Base-by-base conservation (phyloP, 1,139 yeast genomes). In the Protomyces macrosporus region DNA sequence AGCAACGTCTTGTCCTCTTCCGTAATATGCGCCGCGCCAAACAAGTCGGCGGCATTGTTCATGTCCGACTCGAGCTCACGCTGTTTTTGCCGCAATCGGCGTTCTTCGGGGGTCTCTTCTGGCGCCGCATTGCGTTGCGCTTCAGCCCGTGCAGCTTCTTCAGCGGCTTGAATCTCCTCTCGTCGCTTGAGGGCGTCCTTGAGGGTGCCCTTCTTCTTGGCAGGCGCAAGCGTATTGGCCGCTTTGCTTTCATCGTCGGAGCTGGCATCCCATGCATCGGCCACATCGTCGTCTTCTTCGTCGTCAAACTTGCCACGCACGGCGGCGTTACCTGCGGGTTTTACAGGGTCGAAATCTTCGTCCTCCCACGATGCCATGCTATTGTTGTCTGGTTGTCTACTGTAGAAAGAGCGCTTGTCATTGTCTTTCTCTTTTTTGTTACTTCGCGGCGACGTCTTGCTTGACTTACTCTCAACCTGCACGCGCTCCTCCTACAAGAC, bases 11-110 rank as follows among this genome's bases (percentile, higher is more conserved):
- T 58, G 33, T 54, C 57, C 16, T 45, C 57, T 12, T 55, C 58
- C 34, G 50, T 58, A 14, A 57, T 55, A 35, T 48, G 57, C 3
- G 53, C 60, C 16, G 59, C 67, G 3, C 93, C 96, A 73, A 93
- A 90, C 71, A 93, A 80, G 71, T 90, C 96, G 35, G 96, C 93
- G 33, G 98, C 98, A 73, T 89, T 88, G 76, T 87, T 88, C 76
- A 93, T 80, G 77, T 93, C 98, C 40, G 96, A 84, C 57, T 84
- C 86, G 66, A 89, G 73, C 76, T 93, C 95, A 16, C 93, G 95
- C 73, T 86, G 79, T 72, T 81, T 87, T 75, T 88, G 79, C 75
- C 90, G 76, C 72, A 87, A 93, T 71, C 80, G 83, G 82, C 71
- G 65, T 55, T 69, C 65, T 9, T 55, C 67, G 23, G 67, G 66